Evolutionary conservation across 208 protist genomes (phyloP).

Genomic region (Crithidia acanthocephali): DNA sequence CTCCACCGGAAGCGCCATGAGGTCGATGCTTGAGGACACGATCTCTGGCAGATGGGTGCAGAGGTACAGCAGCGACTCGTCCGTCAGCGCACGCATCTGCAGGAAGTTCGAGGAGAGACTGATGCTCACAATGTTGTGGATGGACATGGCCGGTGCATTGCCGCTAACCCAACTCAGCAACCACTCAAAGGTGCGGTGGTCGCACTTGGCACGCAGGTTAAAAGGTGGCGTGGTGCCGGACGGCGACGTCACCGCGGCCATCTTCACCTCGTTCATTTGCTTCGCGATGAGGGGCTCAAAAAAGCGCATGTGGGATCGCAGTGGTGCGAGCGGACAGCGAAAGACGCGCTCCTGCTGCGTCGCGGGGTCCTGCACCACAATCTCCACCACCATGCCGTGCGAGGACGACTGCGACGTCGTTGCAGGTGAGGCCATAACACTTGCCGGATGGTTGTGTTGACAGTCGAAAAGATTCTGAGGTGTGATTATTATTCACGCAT

Average conservation of each 20-base stretch:
- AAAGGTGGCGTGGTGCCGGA: conserved; percentile 26
- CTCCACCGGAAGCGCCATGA: conserved; percentile 63
- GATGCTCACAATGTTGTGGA: conserved; percentile 65
- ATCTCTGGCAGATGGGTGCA: conserved; percentile 59
- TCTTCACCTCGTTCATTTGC: conserved; percentile 38
- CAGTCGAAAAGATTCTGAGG: too few species aligned
- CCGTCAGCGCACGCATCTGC: conserved; percentile 61
- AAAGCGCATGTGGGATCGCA: conserved; percentile 66
- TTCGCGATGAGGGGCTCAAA: conserved; percentile 61
- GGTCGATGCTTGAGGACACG: conserved; percentile 59
- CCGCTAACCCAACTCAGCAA: conserved; percentile 62
- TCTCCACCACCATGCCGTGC: conserved; percentile 39
- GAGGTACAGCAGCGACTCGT: conserved; percentile 62
- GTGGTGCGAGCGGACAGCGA: conserved; percentile 44
- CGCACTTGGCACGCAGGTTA: conserved; percentile 70
- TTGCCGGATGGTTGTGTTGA: too few species aligned
- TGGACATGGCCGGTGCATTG: conserved; percentile 43
- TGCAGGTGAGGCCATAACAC: background rate
- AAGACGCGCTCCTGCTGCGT: conserved; percentile 46
- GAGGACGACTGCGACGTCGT: conserved; percentile 1
- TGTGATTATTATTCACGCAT: too few species aligned
- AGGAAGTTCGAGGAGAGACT: conserved; percentile 75
- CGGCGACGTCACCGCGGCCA: background rate
- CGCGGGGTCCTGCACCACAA: conserved; percentile 64
- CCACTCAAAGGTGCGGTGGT: conserved; percentile 73